phyloP scores from a whole-genome alignment of 129 eudicot genomes.

The Centrapalus pauciflorus region DNA sequence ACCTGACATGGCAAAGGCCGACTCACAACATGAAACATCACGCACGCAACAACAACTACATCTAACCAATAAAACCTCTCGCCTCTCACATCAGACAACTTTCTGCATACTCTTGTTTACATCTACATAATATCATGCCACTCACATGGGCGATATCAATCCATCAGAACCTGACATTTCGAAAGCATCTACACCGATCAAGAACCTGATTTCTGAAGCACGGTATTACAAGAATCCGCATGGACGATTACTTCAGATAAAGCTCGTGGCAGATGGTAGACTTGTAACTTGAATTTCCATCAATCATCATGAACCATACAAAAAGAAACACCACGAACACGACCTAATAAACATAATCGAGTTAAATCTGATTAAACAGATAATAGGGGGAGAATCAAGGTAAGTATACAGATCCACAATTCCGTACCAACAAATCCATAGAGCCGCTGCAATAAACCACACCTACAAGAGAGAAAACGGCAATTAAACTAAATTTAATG shows the following conservation, averaged over 20 bases:
- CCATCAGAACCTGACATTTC: background rate
- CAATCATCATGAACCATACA: background rate
- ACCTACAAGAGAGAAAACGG: background rate
- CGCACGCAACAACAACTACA: background rate
- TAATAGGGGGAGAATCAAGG: background rate
- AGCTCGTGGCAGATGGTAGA: background rate
- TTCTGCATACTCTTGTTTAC: background rate
- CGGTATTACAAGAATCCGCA: background rate
- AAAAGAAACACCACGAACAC: background rate
- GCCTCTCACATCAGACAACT: background rate
- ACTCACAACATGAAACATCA: background rate
- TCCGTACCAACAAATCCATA: background rate
- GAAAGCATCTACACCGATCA: too few relatives aligned
- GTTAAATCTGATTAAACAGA: background rate
- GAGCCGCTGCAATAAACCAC: background rate
- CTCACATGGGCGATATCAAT: background rate
- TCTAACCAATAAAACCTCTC: background rate
- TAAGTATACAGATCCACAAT: background rate
- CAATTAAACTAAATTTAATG: background rate
- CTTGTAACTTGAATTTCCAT: background rate
- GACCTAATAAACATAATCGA: background rate
- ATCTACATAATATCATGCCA: background rate
- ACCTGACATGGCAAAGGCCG: constrained; percentile 5
- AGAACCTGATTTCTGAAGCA: background rate
- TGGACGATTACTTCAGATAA: background rate